Conservation (phyloP, 2,329 filamentous ascomycete genomes). For the Aspergillus aculeatus region DNA sequence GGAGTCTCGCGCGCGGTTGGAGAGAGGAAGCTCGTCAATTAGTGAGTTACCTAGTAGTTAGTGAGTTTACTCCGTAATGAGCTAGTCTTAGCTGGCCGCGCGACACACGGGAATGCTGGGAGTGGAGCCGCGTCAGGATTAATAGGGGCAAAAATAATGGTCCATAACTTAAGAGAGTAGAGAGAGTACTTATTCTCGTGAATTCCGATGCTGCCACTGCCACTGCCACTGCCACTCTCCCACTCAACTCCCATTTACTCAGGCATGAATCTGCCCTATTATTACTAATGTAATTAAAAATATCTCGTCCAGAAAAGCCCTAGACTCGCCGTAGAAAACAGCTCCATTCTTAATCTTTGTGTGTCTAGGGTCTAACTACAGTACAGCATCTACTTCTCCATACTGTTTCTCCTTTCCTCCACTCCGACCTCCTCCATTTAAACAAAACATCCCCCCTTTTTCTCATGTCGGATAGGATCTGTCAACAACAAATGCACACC, state of each 20-base stretch:
- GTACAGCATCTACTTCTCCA: background rate
- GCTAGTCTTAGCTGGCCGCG: too few relatives aligned
- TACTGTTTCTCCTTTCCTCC: background rate
- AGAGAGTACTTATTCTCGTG: too few relatives aligned
- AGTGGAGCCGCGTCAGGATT: background rate
- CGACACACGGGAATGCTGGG: too few relatives aligned
- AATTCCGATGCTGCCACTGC: too few relatives aligned
- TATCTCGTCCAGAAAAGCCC: background rate
- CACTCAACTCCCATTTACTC: background rate
- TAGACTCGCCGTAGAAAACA: background rate
- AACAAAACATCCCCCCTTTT: background rate
- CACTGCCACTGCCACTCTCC: background rate
- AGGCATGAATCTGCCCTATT: background rate
- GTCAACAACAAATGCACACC: conserved; percentile 1
- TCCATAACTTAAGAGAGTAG: too few relatives aligned
- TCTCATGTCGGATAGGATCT: background rate
- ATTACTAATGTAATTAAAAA: background rate
- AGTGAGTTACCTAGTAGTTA: too few relatives aligned
- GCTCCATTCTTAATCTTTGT: background rate
- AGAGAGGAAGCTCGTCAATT: too few relatives aligned
- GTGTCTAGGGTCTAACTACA: background rate
- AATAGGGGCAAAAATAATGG: background rate
- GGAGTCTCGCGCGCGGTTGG: too few relatives aligned
- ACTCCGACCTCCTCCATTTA: background rate
- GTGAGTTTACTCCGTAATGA: background rate